A percentile compares a stretch with the other conserved stretches of the same genome.
Conservation (phyloP, 345 rosid genomes). For the Boechera divaricarpa region DNA sequence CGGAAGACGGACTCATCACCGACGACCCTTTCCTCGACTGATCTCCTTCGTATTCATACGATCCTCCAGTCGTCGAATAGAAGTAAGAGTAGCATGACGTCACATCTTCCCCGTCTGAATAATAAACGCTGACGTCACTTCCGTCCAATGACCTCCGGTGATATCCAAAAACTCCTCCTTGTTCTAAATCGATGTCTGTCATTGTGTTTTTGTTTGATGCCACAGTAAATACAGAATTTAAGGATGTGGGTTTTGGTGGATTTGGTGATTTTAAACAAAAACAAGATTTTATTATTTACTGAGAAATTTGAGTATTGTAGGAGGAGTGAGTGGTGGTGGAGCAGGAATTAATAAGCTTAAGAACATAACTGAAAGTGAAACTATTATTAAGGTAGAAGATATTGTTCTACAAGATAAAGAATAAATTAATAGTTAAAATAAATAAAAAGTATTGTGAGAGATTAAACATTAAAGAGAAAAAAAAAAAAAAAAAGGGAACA, state of each 20-base stretch:
- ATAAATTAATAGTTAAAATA: not conserved
- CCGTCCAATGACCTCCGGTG: slow-evolving; percentile 44
- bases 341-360: slow-evolving; percentile 30
- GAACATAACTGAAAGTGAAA: slow-evolving; percentile 18
- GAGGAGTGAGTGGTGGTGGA: slow-evolving; percentile 45
- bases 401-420: slow-evolving; percentile 11
- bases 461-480: not conserved
- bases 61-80: slow-evolving; percentile 78
- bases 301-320: slow-evolving; percentile 7
- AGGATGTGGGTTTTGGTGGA: slow-evolving; percentile 36
- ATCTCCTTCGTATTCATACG: slow-evolving; percentile 55
- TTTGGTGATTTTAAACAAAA: slow-evolving; percentile 26
- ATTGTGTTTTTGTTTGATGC: not conserved
- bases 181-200: slow-evolving; percentile 68
- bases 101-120: slow-evolving; percentile 81
- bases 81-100: slow-evolving; percentile 83
- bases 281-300: not conserved
- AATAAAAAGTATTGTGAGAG: not conserved
- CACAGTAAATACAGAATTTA: slow-evolving; percentile 6
- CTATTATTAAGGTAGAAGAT: slow-evolving; percentile 7
- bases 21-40: slow-evolving; percentile 49
- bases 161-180: slow-evolving; percentile 36
- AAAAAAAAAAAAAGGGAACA: not conserved
- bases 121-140: slow-evolving; percentile 56
- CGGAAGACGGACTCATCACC: slow-evolving; percentile 50